Percentiles rank a stretch among this genome's conserved stretches.
These are phyloP conservation scores for Lippia alba DNA, from an alignment of 305 asterid genomes.

Conservation along the genomic window DNA sequence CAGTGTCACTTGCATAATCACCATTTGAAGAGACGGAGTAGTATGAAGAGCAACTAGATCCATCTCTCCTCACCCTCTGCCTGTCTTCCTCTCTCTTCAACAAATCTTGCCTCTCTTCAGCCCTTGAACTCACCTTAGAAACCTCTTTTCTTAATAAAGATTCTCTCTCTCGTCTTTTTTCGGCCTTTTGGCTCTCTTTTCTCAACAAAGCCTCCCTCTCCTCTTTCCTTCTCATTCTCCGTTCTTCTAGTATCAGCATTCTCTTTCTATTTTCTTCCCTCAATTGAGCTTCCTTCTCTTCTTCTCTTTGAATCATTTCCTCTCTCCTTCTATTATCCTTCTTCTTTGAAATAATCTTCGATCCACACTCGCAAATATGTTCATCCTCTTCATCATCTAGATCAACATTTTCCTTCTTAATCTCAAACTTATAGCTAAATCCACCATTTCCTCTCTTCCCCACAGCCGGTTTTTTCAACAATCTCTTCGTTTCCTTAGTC, in stretches of 20 bases:
- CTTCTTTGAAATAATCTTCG: slow-evolving; percentile 37
- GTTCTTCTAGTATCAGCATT: slow-evolving; percentile 15
- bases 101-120: slow-evolving; percentile 56
- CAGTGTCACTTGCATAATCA: slow-evolving; percentile 61
- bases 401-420: slow-evolving; percentile 49
- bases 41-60: slow-evolving; percentile 85
- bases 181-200: slow-evolving; percentile 27
- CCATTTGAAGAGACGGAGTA: slow-evolving; percentile 72
- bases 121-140: slow-evolving; percentile 44
- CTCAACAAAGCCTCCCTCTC: slow-evolving; percentile 44
- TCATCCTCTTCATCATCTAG: slow-evolving; percentile 43
- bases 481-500: slow-evolving; percentile 46
- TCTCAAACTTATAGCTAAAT: slow-evolving; percentile 37
- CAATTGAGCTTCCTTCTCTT: slow-evolving; percentile 35
- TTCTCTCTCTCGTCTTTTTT: slow-evolving; percentile 43
- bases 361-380: slow-evolving; percentile 37
- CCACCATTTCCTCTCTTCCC: slow-evolving; percentile 46
- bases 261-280: neutral
- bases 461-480: slow-evolving; percentile 45
- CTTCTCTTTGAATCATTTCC: slow-evolving; percentile 33
- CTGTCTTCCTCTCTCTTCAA: slow-evolving; percentile 54
- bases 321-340: slow-evolving; percentile 43
- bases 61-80: slow-evolving; percentile 67
- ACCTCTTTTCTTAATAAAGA: slow-evolving; percentile 41
- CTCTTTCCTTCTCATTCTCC: slow-evolving; percentile 30